Conservation (phyloP, 495 filamentous ascomycete species). For the Tuber microsphaerosporum region DNA sequence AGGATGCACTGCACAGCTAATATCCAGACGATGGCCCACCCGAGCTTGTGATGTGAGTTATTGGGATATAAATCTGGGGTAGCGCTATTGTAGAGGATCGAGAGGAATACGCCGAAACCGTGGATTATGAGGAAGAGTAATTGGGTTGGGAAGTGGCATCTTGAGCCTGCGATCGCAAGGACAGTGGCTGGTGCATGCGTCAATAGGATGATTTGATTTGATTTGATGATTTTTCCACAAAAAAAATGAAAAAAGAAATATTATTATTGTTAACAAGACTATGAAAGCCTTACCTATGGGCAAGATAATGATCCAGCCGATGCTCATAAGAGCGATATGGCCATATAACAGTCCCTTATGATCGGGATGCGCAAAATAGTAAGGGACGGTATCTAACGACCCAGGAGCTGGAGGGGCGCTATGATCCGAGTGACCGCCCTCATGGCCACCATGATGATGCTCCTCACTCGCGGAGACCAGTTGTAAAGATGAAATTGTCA, state of each 20-base stretch:
- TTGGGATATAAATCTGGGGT: slow-evolving; percentile 85
- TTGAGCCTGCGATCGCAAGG: slow-evolving; percentile 75
- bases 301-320: slow-evolving; percentile 76
- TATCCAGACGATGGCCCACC: slow-evolving; percentile 75
- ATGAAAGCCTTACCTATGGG: slow-evolving; percentile 59
- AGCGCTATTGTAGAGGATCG: slow-evolving; percentile 67
- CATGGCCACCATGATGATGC: slow-evolving; percentile 31
- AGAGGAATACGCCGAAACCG: slow-evolving; percentile 61
- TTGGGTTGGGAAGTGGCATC: slow-evolving; percentile 64
- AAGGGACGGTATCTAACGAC: slow-evolving; percentile 46
- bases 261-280: neutral
- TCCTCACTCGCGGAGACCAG: neutral
- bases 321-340: slow-evolving; percentile 72
- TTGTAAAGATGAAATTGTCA: neutral
- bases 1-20: slow-evolving; percentile 61
- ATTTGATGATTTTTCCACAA: neutral
- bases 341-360: slow-evolving; percentile 61
- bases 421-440: slow-evolving; percentile 15
- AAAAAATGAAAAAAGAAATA: neutral
- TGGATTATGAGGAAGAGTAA: slow-evolving; percentile 68
- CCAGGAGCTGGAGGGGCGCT: slow-evolving; percentile 5
- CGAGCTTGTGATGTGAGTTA: slow-evolving; percentile 81
- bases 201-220: slow-evolving; percentile 55
- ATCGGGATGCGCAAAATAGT: slow-evolving; percentile 69
- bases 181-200: slow-evolving; percentile 67